Base-by-base conservation (phyloP, 2,329 filamentous ascomycete genomes). In the Sphaerulina vaccinii region DNA sequence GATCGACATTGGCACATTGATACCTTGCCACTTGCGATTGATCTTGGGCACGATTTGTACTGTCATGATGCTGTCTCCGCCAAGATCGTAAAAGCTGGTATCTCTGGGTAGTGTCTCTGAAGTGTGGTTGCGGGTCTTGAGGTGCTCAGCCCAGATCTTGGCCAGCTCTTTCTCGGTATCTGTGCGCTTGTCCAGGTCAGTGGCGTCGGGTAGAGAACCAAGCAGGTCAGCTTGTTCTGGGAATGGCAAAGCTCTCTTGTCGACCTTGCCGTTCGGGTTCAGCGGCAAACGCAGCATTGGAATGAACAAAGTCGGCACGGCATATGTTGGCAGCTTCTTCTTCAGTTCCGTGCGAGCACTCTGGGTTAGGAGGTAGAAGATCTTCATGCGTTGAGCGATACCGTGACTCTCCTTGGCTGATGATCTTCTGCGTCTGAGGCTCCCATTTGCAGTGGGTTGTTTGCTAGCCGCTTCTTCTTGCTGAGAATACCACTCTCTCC, bases 201-300 rank as follows among this genome's bases (percentile, higher is more conserved):
- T 58, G 8, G 68, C 67, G 21, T 63, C 73, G 24, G 73, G 75
- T 51, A 77, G 76, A 3, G 79, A 80, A 23, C 81, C 79, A 40
- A 79, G 79, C 27, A 86, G 76, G 62, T 88, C 80, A 10, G 82
- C 81, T 19, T 83, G 83, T 69, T 92, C 88, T 33, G 84, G 91
- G 79, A 91, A 93, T 0, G 89, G 89, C 46, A 95, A 75, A 1
- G 82, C 83, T 11, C 87, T 85, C 70, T 84, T 86, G 70, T 95
- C 89, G 36, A 92, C 82, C 72, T 93, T 93, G 62, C 88, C 87
- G 61, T 90, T 90, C n/a, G 87, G 87, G 7, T 89, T 91, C n/a
- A 92, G 71, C 1, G 88, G 88, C 57, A 92, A 79, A 50, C 83
- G 82, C 55, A 83, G 78, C 50, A 93, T 81, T 0, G 85, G 80